phyloP scores from a whole-genome alignment of 192 early-diverging fungal genomes.

The Podila epicladia region DNA sequence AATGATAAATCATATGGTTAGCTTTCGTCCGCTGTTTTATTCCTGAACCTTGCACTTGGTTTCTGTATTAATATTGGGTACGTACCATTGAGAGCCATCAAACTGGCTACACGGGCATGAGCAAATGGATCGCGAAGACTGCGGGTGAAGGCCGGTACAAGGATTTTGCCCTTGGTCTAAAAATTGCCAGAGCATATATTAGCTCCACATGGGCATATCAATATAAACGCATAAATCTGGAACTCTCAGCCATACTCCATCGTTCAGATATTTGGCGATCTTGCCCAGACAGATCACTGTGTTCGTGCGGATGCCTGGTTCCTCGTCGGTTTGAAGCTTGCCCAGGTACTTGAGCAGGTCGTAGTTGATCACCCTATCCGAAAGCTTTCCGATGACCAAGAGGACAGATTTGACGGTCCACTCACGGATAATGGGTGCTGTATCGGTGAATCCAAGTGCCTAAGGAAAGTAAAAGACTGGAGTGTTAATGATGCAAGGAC shows the following conservation, averaged over 20 bases:
- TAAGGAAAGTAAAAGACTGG: slow-evolving; percentile 8
- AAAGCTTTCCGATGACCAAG: slow-evolving; percentile 68
- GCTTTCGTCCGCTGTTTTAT: not conserved
- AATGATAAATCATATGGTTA: not conserved
- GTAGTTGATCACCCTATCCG: slow-evolving; percentile 80
- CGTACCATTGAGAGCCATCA: slow-evolving; percentile 75
- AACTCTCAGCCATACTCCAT: slow-evolving; percentile 60
- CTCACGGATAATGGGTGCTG: slow-evolving; percentile 90
- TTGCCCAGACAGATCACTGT: slow-evolving; percentile 97
- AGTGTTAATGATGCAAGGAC: no score
- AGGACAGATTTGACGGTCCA: slow-evolving; percentile 88
- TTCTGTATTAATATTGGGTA: not conserved
- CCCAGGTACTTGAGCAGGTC: slow-evolving; percentile 88
- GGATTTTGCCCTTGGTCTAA: slow-evolving; percentile 80
- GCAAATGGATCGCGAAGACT: slow-evolving; percentile 89
- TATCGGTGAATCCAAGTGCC: slow-evolving; percentile 89
- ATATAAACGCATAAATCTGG: no score
- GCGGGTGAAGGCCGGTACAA: slow-evolving; percentile 86
- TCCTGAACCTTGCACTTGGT: no score
- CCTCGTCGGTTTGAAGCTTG: slow-evolving; percentile 89
- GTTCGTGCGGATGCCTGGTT: slow-evolving; percentile 97
- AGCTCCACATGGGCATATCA: no score
- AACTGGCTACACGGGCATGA: slow-evolving; percentile 85
- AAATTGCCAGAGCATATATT: no score
- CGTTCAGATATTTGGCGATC: slow-evolving; percentile 80